Evolutionary conservation across 2,329 filamentous ascomycete genomes (phyloP).

Genomic region (Hymenotorrendiella dingleyae): DNA sequence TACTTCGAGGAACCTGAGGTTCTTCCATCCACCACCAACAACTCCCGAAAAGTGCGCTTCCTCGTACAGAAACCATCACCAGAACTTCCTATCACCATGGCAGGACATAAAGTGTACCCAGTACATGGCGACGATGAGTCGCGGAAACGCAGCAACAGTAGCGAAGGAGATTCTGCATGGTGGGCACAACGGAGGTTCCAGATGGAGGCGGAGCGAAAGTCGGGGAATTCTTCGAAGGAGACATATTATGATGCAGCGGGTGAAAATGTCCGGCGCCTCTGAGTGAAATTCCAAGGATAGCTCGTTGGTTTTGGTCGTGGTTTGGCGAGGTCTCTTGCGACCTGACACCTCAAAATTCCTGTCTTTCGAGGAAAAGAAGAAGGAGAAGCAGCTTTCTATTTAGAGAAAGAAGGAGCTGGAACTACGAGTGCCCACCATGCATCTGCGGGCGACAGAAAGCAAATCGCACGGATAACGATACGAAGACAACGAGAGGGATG

Average conservation of each 20-base stretch:
- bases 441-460: too few relatives aligned
- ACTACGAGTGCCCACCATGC: constrained; percentile 5
- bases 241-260: neutral
- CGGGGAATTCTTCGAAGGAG: constrained; percentile 1
- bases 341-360: constrained; percentile 4
- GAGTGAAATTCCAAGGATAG: constrained; percentile 9
- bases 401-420: neutral
- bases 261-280: constrained; percentile 5
- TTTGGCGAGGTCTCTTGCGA: constrained; percentile 5
- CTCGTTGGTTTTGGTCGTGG: constrained; percentile 3
- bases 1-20: neutral
- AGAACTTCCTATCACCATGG: neutral
- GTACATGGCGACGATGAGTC: neutral
- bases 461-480: too few relatives aligned
- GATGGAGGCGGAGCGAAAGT: neutral
- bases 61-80: constrained; percentile 1
- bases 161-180: constrained; percentile 4
- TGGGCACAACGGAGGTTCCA: constrained; percentile 4
- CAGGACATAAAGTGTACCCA: neutral
- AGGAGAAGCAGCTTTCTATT: neutral
- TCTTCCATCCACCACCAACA: neutral
- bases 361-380: constrained; percentile 1
- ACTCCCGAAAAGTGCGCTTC: constrained; percentile 2
- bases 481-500: too few relatives aligned
- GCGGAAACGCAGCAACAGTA: neutral